Evolutionary conservation across 768 basidiomycete genomes (phyloP).

Genomic region (Leccinum disarticulatum): DNA sequence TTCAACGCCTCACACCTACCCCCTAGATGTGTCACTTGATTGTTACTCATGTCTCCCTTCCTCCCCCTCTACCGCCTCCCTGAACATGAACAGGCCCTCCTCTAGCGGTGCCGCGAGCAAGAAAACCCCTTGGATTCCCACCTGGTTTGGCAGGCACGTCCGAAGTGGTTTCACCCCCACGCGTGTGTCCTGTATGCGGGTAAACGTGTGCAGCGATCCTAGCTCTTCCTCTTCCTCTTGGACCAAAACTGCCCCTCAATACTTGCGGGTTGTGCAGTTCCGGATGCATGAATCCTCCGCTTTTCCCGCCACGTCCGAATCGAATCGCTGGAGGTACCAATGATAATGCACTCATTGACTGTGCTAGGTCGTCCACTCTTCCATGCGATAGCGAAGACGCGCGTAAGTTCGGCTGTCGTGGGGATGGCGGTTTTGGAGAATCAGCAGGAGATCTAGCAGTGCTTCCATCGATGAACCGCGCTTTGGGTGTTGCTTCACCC

Average conservation of each 20-base stretch:
- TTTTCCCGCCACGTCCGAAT: conserved; percentile 71
- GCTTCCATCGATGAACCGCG: conserved; percentile 17
- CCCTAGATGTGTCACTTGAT: neutral
- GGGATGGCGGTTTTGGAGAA: conserved; percentile 19
- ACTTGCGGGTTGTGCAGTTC: conserved; percentile 35
- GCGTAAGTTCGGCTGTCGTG: conserved; percentile 21
- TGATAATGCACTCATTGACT: conserved; percentile 46
- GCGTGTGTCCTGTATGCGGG: conserved; percentile 13
- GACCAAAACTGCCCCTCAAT: conserved; percentile 26
- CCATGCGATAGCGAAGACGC: conserved; percentile 19
- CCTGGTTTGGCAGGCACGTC: conserved; percentile 2
- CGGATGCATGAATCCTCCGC: conserved; percentile 47
- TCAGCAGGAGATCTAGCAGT: conserved; percentile 20
- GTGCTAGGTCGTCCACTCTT: conserved; percentile 48
- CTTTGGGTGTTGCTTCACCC: conserved; percentile 30
- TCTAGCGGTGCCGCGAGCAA: conserved; percentile 16
- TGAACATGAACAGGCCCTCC: conserved; percentile 7
- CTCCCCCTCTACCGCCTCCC: conserved; percentile 10
- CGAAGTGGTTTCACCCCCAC: conserved; percentile 3
- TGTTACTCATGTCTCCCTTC: conserved; percentile 13
- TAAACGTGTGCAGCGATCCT: conserved; percentile 27
- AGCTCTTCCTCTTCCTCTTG: conserved; percentile 32
- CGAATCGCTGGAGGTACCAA: conserved; percentile 69
- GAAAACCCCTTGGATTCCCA: conserved; percentile 11
- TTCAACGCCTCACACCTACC: neutral